Evolutionary conservation across 495 filamentous ascomycete species (phyloP), one percentile per base, ranked within the genome.

Genomic region (Pyrenopolyporus hunteri): DNA sequence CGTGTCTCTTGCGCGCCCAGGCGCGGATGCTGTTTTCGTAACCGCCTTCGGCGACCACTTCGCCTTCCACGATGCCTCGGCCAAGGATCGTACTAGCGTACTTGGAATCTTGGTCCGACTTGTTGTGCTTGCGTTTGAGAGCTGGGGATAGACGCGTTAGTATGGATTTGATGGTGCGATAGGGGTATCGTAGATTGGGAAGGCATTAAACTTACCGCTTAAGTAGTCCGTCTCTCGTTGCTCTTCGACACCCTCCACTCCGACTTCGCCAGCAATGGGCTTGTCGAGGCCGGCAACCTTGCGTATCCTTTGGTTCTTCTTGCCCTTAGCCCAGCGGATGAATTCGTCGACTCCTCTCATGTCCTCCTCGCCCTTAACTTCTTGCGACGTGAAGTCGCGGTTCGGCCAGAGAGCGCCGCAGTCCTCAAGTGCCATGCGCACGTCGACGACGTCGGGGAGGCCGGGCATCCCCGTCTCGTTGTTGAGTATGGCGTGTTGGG

Each of bases 51-150:
- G 93, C 84, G 37, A 80, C 73, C 17, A 93, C 69, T 2, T 83
- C 80, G 63, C 84, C 83, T 31, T 87, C 85, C 52, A 92, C 89
- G 20, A 79, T 82, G 39, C 74, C 72, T 59, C 85, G 86, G 2
- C 92, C 92, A 8, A 97, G 73, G 0, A 91, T 79, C 3, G 92
- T 95, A 2, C 90, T 90, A 26, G 85, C 81, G 71, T 87, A 96
- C 59, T 92, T 83, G 7, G 87, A 85, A 59, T 93, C 90, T 60
- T 94, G 90, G 26, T 74, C 78, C 3, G 85, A 89, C 67, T 92
- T 93, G 72, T 84, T 90, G 70, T 93, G 88, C 56, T 92, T 93
- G 68, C 90, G 89, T 72, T 92, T 94, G 53, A 96, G 76, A 2
- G 84, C 83, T 81, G 56, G 19, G 16, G 22, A 43, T 29, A 3